Conservation (phyloP, 345 rosid genomes). For the Moricandia arvensis region DNA sequence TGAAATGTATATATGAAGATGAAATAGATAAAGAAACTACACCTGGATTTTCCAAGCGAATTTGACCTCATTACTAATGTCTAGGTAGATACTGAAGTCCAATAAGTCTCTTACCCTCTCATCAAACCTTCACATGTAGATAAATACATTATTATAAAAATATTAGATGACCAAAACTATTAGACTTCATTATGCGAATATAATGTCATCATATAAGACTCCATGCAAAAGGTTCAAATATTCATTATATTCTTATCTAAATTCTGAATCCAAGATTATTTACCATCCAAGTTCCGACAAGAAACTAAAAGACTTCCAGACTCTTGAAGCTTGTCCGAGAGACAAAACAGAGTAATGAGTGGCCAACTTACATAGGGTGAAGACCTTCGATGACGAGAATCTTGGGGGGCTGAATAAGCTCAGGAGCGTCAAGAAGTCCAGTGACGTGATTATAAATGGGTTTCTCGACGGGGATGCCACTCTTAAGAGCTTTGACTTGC, state of each 20-base stretch:
- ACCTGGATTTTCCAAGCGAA: slow-evolving; percentile 95
- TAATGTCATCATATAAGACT: not conserved
- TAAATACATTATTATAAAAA: not conserved
- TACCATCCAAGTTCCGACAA: slow-evolving; percentile 29
- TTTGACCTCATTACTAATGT: slow-evolving; percentile 94
- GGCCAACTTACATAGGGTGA: slow-evolving; percentile 84
- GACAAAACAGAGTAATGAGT: slow-evolving; percentile 15
- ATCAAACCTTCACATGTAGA: slow-evolving; percentile 62
- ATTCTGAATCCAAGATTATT: slow-evolving; percentile 18
- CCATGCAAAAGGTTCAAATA: slow-evolving; percentile 16
- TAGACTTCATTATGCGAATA: slow-evolving; percentile 15
- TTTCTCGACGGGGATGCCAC: slow-evolving; percentile 72
- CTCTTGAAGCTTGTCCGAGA: not conserved
- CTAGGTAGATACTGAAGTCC: slow-evolving; percentile 96
- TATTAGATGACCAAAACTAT: slow-evolving; percentile 6
- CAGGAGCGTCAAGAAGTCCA: slow-evolving; percentile 91
- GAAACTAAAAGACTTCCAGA: slow-evolving; percentile 4
- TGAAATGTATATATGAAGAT: not conserved
- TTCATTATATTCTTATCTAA: slow-evolving; percentile 1
- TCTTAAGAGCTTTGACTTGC: slow-evolving; percentile 86
- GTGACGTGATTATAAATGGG: slow-evolving; percentile 94
- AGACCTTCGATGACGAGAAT: slow-evolving; percentile 97
- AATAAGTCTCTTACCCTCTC: slow-evolving; percentile 76
- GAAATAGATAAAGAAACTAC: not conserved
- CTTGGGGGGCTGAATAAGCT: slow-evolving; percentile 89